Percentiles rank a stretch among this genome's conserved stretches.
Conservation (phyloP, 2,329 filamentous ascomycete genomes). For the Esteya vermicola region DNA sequence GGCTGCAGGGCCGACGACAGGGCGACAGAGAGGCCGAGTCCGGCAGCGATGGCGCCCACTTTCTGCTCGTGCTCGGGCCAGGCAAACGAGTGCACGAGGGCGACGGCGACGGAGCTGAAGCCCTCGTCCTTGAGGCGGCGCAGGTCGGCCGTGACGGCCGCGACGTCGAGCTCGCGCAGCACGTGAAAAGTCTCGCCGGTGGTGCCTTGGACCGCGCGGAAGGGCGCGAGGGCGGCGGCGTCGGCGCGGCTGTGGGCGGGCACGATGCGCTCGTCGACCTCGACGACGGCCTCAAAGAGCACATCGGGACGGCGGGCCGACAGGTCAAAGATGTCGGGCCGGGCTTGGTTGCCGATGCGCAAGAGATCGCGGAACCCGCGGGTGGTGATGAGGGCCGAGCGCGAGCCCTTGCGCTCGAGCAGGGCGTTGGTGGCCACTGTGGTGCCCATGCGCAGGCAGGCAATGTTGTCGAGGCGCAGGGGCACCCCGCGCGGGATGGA, state of each 20-base stretch:
- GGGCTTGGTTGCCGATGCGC: conserved; percentile 78
- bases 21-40: conserved; percentile 55
- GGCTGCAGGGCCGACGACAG: conserved; percentile 65
- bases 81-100: conserved; percentile 84
- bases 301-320: conserved; percentile 79
- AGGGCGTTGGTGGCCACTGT: conserved; percentile 89
- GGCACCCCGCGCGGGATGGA: conserved; percentile 69
- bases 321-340: conserved; percentile 82
- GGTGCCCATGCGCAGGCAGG: conserved; percentile 90
- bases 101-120: conserved; percentile 73
- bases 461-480: conserved; percentile 70
- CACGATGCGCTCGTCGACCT: conserved; percentile 82
- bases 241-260: conserved; percentile 35
- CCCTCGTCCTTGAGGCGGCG: conserved; percentile 55
- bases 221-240: background rate
- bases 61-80: conserved; percentile 75
- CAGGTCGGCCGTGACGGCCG: conserved; percentile 42
- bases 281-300: conserved; percentile 72
- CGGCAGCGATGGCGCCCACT: conserved; percentile 59
- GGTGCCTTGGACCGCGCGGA: conserved; percentile 49
- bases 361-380: conserved; percentile 80
- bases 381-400: conserved; percentile 75
- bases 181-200: conserved; percentile 65
- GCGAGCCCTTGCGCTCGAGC: conserved; percentile 79
- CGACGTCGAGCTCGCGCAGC: conserved; percentile 44